Evolutionary conservation across 768 basidiomycete species (phyloP), one percentile per base, ranked within the genome.

Genomic region (Boletus pseudo-olivaceus): DNA sequence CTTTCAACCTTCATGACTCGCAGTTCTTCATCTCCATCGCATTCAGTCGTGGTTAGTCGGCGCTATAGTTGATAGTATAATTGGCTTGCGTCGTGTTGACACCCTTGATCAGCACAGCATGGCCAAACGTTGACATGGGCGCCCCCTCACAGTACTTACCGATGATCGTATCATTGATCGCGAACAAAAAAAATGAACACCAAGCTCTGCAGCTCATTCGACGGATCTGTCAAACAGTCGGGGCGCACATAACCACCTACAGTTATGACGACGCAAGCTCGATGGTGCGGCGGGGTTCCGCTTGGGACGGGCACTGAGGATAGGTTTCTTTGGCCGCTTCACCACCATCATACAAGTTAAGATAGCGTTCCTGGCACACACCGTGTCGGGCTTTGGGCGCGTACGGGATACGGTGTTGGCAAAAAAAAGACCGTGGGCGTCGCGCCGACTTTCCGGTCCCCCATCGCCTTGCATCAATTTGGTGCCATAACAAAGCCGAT

Each of bases 51-150:
- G 58, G 52, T 34, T 27, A 10, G 35, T 43, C 2, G 54, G 43
- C 32, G 20, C 17, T 43, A 47, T 32, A 8, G 33, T 23, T 11
- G 32, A 47, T 47, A 35, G 34, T 17, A 47, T 47, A 17, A 35
- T 35, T 34, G 11, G 19, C 19, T 30, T n/a, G 37, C 44, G 32
- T 51, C 49, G 49, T 49, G 39, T 23, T 38, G 27, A 37, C 34
- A 37, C 45, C 14, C 9, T 5, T 44, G 39, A 44, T 39, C 23
- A 2, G 26, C 42, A 63, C 62, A 62, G 61, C 62, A 52, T 52
- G 62, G 50, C 53, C n/a, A 30, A 51, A 49, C 7, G 4, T 29
- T 41, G 19, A 45, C 30, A 51, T 49, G 42, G 47, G 47, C 53
- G 49, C 38, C 6, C 12, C 8, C 15, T 44, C 23, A 38, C 37